These are phyloP conservation scores for Penicillium cataractarum DNA, from an alignment of 495 filamentous ascomycete genomes.

Conservation along the genomic window DNA sequence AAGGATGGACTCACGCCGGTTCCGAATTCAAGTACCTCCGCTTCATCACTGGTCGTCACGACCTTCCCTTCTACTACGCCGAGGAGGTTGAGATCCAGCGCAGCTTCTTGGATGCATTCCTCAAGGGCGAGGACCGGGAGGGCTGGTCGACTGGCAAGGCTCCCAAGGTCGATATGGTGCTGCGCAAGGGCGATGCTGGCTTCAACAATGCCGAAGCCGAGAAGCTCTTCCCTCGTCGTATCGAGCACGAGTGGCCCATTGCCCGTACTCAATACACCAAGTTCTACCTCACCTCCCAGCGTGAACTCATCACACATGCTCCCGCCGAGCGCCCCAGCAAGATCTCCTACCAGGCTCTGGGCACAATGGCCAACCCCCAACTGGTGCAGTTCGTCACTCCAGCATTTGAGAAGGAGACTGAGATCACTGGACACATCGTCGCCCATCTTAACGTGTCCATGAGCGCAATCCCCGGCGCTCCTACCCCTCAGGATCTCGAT, in stretches of 20 bases:
- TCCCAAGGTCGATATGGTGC: slow-evolving; percentile 56
- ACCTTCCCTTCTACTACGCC: slow-evolving; percentile 71
- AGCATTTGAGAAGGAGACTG: slow-evolving; percentile 59
- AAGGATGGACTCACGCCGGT: slow-evolving; percentile 62
- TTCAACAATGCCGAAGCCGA: slow-evolving; percentile 63
- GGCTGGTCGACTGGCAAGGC: slow-evolving; percentile 64
- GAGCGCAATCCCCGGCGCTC: slow-evolving; percentile 39
- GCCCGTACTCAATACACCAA: slow-evolving; percentile 60
- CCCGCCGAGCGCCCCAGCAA: slow-evolving; percentile 26
- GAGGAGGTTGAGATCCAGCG: slow-evolving; percentile 66
- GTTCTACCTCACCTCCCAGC: slow-evolving; percentile 53
- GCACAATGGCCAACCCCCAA: slow-evolving; percentile 49
- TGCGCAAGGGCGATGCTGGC: slow-evolving; percentile 65
- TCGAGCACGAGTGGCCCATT: slow-evolving; percentile 66
- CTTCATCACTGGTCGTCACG: slow-evolving; percentile 69
- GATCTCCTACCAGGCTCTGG: slow-evolving; percentile 59
- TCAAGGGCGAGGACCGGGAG: slow-evolving; percentile 61
- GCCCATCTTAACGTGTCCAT: slow-evolving; percentile 64
- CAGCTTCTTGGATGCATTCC: slow-evolving; percentile 68
- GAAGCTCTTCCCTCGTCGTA: slow-evolving; percentile 50
- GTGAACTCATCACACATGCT: slow-evolving; percentile 30
- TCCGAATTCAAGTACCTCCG: slow-evolving; percentile 66
- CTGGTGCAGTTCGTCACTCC: slow-evolving; percentile 56
- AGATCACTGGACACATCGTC: slow-evolving; percentile 68
- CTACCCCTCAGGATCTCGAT: slow-evolving; percentile 58